Conservation (phyloP, 1,139 yeast species). For the Pichia sp. region DNA sequence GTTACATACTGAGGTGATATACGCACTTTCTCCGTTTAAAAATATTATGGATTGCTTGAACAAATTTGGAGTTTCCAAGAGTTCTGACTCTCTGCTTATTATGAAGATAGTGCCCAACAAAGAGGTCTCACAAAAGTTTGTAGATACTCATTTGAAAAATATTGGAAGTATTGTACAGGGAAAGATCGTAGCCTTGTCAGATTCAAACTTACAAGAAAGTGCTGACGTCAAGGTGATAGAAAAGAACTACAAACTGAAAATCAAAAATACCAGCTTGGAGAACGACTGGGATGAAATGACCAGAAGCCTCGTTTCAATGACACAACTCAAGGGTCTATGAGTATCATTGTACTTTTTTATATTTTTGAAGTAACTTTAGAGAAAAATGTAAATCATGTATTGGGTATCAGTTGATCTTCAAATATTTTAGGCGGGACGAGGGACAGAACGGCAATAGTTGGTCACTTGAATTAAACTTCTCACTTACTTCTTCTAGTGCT, state of each 20-base stretch:
- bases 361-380: too few relatives aligned
- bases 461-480: too few relatives aligned
- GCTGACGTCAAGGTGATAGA: conserved; percentile 31
- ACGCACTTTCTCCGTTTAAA: conserved; percentile 45
- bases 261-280: conserved; percentile 31
- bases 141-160: conserved; percentile 4
- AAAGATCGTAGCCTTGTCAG: conserved; percentile 27
- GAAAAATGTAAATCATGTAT: too few relatives aligned
- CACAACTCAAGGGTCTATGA: conserved; percentile 24
- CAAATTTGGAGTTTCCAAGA: conserved; percentile 24
- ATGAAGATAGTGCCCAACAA: conserved; percentile 26
- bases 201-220: conserved; percentile 25
- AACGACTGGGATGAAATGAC: conserved; percentile 16
- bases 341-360: too few relatives aligned
- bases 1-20: conserved; percentile 46
- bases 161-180: conserved; percentile 28
- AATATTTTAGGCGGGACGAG: too few relatives aligned
- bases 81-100: conserved; percentile 15
- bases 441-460: too few relatives aligned
- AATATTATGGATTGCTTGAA: conserved; percentile 28
- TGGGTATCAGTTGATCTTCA: too few relatives aligned
- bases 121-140: conserved; percentile 8
- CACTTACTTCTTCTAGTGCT: too few relatives aligned
- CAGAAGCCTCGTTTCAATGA: conserved; percentile 19
- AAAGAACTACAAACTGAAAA: conserved; percentile 21